phyloP scores from a whole-genome alignment of 768 basidiomycete species.

The Brasilioporus rufonigricans region DNA sequence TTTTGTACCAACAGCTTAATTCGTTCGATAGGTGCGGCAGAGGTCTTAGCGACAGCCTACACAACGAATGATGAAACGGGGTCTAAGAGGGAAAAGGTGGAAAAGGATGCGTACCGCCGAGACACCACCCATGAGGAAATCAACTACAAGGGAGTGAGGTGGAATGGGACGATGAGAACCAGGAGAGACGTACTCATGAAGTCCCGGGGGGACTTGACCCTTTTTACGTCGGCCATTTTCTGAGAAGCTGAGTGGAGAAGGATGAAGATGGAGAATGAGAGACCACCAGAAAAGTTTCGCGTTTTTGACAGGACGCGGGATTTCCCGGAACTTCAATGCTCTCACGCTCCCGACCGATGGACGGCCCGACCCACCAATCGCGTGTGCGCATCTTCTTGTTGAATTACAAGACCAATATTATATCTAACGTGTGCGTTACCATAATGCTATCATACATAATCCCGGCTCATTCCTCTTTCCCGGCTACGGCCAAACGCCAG shows the following conservation, averaged over 20 bases:
- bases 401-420: conserved; percentile 17
- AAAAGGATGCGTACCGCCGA: conserved; percentile 64
- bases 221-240: conserved; percentile 83
- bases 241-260: conserved; percentile 48
- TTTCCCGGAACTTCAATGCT: conserved; percentile 25
- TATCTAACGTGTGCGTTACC: conserved; percentile 4
- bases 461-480: conserved; percentile 2
- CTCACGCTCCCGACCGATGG: conserved; percentile 31
- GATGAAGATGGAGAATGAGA: conserved; percentile 44
- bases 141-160: conserved; percentile 47
- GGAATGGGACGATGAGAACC: background rate
- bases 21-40: conserved; percentile 99
- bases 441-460: conserved; percentile 13
- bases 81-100: background rate
- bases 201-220: conserved; percentile 86
- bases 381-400: too few species aligned
- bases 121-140: conserved; percentile 97
- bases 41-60: conserved; percentile 97
- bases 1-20: conserved; percentile 98
- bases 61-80: conserved; percentile 23
- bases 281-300: conserved; percentile 48
- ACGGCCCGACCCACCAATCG: conserved; percentile 11
- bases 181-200: conserved; percentile 62
- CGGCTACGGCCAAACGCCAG: conserved; percentile 29
- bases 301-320: conserved; percentile 36